Evolutionary conservation across 495 filamentous ascomycete genomes (phyloP).

Genomic region (Xylaria bambusicola): DNA sequence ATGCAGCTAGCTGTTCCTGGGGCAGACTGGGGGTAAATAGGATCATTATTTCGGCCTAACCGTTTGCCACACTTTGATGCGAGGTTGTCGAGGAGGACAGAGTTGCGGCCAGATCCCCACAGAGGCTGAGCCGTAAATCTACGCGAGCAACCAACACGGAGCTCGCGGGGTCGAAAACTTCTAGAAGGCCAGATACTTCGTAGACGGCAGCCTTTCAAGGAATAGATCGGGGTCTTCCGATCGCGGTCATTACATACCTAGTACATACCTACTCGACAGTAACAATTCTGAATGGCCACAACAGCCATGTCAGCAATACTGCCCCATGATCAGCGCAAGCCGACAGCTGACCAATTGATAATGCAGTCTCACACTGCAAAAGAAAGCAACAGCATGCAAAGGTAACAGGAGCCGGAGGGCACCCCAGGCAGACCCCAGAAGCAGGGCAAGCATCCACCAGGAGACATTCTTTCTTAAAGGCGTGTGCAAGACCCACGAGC

Average conservation of each 20-base stretch:
- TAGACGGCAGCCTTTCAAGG: constrained; percentile 4
- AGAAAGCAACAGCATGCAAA: constrained; percentile 27
- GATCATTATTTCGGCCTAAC: constrained; percentile 3
- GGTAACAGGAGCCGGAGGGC: constrained; percentile 18
- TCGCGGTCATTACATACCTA: too few species aligned
- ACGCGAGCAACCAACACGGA: constrained; percentile 18
- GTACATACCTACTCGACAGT: too few species aligned
- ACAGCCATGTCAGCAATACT: constrained; percentile 1
- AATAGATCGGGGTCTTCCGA: constrained; percentile 21
- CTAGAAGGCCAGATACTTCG: constrained; percentile 27
- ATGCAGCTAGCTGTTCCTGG: neutral
- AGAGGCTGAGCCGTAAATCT: neutral
- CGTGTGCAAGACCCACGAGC: constrained; percentile 4
- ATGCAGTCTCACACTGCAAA: constrained; percentile 20
- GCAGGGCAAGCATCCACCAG: neutral
- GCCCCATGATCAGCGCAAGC: constrained; percentile 27
- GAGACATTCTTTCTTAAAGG: neutral
- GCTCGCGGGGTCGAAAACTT: constrained; percentile 29
- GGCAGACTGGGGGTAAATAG: neutral
- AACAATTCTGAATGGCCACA: neutral
- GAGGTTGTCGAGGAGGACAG: neutral
- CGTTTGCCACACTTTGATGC: neutral
- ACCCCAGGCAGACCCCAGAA: neutral
- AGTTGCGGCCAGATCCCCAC: too few species aligned
- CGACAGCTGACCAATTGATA: constrained; percentile 34